These are phyloP conservation scores for Kodamaea kakaduensis DNA, from an alignment of 805 yeast species.

Conservation along the genomic window DNA sequence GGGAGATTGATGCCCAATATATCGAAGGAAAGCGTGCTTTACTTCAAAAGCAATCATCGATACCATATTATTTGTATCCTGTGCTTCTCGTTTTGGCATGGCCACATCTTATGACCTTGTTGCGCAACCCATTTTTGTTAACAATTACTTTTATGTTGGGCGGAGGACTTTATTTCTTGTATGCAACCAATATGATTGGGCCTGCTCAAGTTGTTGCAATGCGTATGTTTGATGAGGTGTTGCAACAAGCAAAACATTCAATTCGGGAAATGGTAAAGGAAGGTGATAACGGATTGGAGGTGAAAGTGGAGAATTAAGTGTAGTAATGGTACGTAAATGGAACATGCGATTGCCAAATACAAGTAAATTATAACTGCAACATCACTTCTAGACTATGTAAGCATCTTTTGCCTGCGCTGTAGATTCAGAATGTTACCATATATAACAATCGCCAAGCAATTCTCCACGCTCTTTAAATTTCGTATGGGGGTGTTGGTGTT, in stretches of 20 bases:
- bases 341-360: too few species aligned
- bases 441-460: too few species aligned
- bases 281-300: constrained; percentile 23
- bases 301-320: constrained; percentile 11
- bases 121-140: constrained; percentile 82
- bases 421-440: too few species aligned
- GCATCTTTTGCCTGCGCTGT: too few species aligned
- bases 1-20: constrained; percentile 72
- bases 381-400: too few species aligned
- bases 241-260: constrained; percentile 55
- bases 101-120: constrained; percentile 88
- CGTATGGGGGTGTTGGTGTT: too few species aligned
- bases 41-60: constrained; percentile 67
- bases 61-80: constrained; percentile 79
- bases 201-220: constrained; percentile 64
- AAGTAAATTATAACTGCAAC: too few species aligned
- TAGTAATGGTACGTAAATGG: too few species aligned
- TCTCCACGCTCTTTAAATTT: too few species aligned
- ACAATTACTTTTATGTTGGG: constrained; percentile 53
- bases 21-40: constrained; percentile 88
- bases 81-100: constrained; percentile 79
- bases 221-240: constrained; percentile 54
- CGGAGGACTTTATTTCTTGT: constrained; percentile 64
- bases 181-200: constrained; percentile 67
- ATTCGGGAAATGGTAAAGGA: constrained; percentile 57